Evolutionary conservation across 257 asterid genomes (phyloP).

Genomic region (Lavandula angustifolia): DNA sequence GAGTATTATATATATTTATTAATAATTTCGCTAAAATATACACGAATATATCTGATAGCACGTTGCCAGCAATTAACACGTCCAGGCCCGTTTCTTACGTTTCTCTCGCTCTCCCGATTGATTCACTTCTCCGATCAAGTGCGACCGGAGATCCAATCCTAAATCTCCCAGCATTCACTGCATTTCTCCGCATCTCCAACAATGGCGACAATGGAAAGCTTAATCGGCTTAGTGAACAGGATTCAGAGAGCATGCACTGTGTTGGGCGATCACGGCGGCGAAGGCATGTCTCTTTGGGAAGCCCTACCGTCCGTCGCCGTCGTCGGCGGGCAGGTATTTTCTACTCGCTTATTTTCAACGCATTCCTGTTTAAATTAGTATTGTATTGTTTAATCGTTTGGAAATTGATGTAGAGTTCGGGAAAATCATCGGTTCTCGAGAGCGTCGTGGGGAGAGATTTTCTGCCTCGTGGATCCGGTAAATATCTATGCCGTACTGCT

Average conservation of each 20-base stretch:
- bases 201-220: slow-evolving; percentile 94
- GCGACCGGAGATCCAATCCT: slow-evolving; percentile 32
- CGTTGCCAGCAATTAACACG: slow-evolving; percentile 35
- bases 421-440: slow-evolving; percentile 94
- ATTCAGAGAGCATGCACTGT: slow-evolving; percentile 97
- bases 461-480: slow-evolving; percentile 99
- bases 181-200: slow-evolving; percentile 26
- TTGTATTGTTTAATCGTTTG: slow-evolving; percentile 12
- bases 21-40: background rate
- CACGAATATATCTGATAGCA: slow-evolving; percentile 1
- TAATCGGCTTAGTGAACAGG: slow-evolving; percentile 87
- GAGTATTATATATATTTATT: too few species aligned
- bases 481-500: background rate
- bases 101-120: slow-evolving; percentile 12
- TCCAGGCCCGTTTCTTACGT: slow-evolving; percentile 35
- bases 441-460: slow-evolving; percentile 98
- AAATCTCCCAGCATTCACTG: slow-evolving; percentile 26
- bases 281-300: slow-evolving; percentile 97
- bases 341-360: background rate
- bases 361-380: background rate
- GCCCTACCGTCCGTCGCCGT: slow-evolving; percentile 99
- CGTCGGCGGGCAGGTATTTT: slow-evolving; percentile 93
- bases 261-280: slow-evolving; percentile 99
- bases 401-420: slow-evolving; percentile 68
- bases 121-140: slow-evolving; percentile 18